phyloP scores from a whole-genome alignment of 305 asterid genomes.

The Fraxinus sp. region DNA sequence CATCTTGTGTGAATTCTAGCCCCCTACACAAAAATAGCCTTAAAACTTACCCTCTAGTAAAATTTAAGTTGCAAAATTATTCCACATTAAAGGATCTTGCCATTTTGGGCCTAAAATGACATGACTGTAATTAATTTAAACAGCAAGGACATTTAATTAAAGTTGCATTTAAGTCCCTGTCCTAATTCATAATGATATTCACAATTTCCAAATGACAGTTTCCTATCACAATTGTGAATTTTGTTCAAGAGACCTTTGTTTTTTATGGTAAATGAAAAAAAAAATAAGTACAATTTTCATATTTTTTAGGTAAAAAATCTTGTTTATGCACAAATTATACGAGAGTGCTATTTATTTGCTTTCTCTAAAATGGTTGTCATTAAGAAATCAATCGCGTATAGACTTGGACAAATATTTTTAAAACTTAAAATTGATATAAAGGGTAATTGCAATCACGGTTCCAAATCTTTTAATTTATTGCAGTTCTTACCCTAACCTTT shows the following conservation, averaged over 20 bases:
- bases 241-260: neutral
- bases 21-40: neutral
- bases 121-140: constrained; percentile 6
- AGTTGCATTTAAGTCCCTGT: neutral
- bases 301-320: neutral
- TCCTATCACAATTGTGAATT: neutral
- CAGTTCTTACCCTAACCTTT: neutral
- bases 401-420: neutral
- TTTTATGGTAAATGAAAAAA: neutral
- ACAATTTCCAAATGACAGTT: constrained; percentile 16
- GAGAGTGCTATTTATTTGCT: neutral
- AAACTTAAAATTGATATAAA: too few relatives aligned
- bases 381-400: neutral
- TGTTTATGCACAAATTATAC: neutral
- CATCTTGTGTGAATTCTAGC: neutral
- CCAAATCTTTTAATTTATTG: too few relatives aligned
- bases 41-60: neutral
- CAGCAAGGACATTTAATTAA: neutral
- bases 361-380: neutral
- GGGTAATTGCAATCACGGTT: too few relatives aligned
- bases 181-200: neutral
- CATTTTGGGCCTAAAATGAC: neutral
- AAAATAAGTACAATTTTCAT: neutral
- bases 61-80: neutral
- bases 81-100: neutral